Conservation (phyloP, 2,329 filamentous ascomycete species). For the Claviceps paspali region DNA sequence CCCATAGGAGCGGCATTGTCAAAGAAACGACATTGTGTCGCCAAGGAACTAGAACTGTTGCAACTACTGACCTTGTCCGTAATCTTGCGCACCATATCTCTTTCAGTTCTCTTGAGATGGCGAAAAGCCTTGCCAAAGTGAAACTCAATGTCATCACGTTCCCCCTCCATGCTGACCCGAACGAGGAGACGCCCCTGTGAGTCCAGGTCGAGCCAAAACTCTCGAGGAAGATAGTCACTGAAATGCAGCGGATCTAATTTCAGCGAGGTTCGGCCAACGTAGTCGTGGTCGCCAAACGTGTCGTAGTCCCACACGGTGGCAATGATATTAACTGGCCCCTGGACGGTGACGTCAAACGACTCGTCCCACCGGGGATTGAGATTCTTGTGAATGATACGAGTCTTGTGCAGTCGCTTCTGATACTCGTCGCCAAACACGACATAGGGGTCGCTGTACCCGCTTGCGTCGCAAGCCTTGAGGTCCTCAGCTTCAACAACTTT, state of each 20-base stretch:
- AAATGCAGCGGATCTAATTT: slow-evolving; percentile 98
- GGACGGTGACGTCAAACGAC: slow-evolving; percentile 87
- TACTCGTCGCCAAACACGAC: slow-evolving; percentile 95
- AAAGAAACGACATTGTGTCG: not conserved
- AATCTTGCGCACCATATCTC: slow-evolving; percentile 95
- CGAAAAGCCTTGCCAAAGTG: slow-evolving; percentile 96
- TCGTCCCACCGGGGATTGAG: slow-evolving; percentile 96
- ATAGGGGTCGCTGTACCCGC: slow-evolving; percentile 88
- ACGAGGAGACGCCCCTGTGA: slow-evolving; percentile 83
- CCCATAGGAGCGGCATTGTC: no score
- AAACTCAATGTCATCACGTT: slow-evolving; percentile 95
- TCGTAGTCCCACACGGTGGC: slow-evolving; percentile 98
- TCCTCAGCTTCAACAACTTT: slow-evolving; percentile 98
- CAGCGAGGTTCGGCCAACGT: slow-evolving; percentile 87
- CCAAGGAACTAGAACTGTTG: not conserved
- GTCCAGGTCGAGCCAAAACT: slow-evolving; percentile 96
- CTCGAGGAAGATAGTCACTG: slow-evolving; percentile 83
- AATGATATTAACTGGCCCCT: slow-evolving; percentile 82
- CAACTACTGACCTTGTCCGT: slow-evolving; percentile 69
- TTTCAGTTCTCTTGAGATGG: slow-evolving; percentile 84
- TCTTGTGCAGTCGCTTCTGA: slow-evolving; percentile 91
- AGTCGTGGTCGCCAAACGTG: slow-evolving; percentile 92
- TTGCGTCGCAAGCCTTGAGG: slow-evolving; percentile 93
- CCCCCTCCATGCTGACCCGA: slow-evolving; percentile 94
- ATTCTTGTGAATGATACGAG: slow-evolving; percentile 75